Evolutionary conservation across 192 early-diverging fungal genomes (phyloP), one percentile per base, ranked within the genome.

Genomic region (Thamnidium elegans): DNA sequence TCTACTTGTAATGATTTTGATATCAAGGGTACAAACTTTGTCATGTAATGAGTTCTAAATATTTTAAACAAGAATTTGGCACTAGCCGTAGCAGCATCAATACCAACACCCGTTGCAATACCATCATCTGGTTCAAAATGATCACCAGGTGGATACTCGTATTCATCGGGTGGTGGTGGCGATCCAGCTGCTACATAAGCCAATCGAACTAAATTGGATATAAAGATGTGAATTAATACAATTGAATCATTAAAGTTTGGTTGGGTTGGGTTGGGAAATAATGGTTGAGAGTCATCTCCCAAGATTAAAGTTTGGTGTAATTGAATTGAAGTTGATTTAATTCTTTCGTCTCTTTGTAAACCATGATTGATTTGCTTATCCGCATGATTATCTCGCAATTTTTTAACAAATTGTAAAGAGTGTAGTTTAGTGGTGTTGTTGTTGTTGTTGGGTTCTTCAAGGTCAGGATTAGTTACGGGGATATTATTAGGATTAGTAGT

Each of bases 51-150:
- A 15, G 80, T 80, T 48, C 80, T 80, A 65, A 93, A 81, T 19
- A 90, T 75, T n/a, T 86, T 73, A 79, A 89, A 94, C 74, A 92
- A 82, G 62, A 88, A 86, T 30, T 79, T 75, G 15, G 87, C 79
- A 23, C 84, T 75, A 2, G 77, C 77, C 21, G 78, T 70, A 11
- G 83, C 83, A 11, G 81, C 77, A 70, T 84, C 81, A 63, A 86
- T 84, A 10, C 82, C 77, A 21, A 87, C 79, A 8, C 80, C 82
- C 3, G 77, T 78, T 11, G 85, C 84, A 48, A 85, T 84, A 1
- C 78, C 84, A 66, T 86, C 80, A 50, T 85, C 80, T 0, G 62
- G 50, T n/a, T 79, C 70, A 46, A 70, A 63, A 56, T 75, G 70
- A 6, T 80, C 74, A 19, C 75, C 78, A 3, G 73, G 56, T 15